These are phyloP conservation scores for Neurospora crassa DNA, from an alignment of 2,329 filamentous ascomycete genomes.

Conservation along the genomic window DNA sequence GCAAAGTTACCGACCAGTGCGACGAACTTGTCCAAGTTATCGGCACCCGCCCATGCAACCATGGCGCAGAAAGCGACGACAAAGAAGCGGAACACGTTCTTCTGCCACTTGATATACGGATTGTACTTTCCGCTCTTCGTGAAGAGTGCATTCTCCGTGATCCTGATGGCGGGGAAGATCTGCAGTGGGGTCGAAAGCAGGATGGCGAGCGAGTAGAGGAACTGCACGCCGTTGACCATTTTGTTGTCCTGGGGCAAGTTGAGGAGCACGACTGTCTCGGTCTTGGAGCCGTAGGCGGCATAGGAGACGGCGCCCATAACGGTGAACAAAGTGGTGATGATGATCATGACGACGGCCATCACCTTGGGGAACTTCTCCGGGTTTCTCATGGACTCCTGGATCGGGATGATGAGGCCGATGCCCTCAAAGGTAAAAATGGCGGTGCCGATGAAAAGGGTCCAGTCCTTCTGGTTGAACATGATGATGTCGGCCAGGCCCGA, in stretches of 20 bases:
- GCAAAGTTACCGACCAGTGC: conserved; percentile 94
- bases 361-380: conserved; percentile 86
- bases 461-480: conserved; percentile 81
- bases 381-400: conserved; percentile 92
- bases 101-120: conserved; percentile 98
- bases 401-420: conserved; percentile 93
- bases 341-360: conserved; percentile 82
- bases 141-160: conserved; percentile 90
- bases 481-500: conserved; percentile 78
- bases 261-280: conserved; percentile 90
- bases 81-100: conserved; percentile 93
- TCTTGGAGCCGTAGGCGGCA: conserved; percentile 88
- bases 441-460: conserved; percentile 97
- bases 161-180: conserved; percentile 95
- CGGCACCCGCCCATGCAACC: conserved; percentile 86
- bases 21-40: conserved; percentile 95
- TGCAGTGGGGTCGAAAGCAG: conserved; percentile 89
- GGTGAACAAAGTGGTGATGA: conserved; percentile 85
- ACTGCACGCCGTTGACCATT: conserved; percentile 90
- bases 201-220: conserved; percentile 97
- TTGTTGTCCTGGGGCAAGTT: conserved; percentile 95
- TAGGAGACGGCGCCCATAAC: conserved; percentile 91
- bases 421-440: conserved; percentile 99
- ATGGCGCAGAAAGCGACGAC: conserved; percentile 77
- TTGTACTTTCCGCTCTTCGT: conserved; percentile 95